phyloP scores from a whole-genome alignment of 164 flowering plant species.

The Hamamelis virginiana region DNA sequence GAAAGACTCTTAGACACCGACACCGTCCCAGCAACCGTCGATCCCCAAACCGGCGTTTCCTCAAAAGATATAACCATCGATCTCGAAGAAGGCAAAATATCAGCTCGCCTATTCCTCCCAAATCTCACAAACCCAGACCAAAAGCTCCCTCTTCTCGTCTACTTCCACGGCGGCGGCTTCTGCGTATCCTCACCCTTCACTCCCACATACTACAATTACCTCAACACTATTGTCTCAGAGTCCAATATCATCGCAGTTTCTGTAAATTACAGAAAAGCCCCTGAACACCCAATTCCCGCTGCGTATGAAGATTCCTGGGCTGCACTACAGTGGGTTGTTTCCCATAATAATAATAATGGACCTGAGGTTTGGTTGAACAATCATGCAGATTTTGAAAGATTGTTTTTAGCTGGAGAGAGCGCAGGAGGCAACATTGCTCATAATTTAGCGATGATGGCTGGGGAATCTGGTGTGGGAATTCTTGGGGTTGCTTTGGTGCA shows the following conservation, averaged over 20 bases:
- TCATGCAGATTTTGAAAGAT: conserved; percentile 23
- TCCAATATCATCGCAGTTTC: conserved; percentile 22
- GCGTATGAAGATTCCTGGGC: conserved; percentile 28
- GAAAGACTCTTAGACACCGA: background rate
- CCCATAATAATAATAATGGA: conserved; percentile 26
- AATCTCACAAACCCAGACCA: background rate
- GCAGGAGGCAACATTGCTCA: conserved; percentile 41
- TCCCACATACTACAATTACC: conserved; percentile 7
- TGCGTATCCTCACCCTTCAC: conserved; percentile 11
- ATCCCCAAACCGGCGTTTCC: too few relatives aligned
- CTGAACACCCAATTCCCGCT: conserved; percentile 23
- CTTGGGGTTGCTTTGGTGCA: conserved; percentile 31
- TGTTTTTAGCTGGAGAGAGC: conserved; percentile 43
- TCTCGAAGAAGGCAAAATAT: too few relatives aligned
- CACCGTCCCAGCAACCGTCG: background rate
- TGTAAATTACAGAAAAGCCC: conserved; percentile 26
- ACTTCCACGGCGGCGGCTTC: conserved; percentile 28
- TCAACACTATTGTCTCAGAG: conserved; percentile 7
- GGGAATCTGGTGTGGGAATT: conserved; percentile 7
- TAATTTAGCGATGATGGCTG: conserved; percentile 18
- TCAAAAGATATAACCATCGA: too few relatives aligned
- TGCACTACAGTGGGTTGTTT: conserved; percentile 34
- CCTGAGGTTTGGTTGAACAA: conserved; percentile 33
- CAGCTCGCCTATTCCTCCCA: conserved; percentile 7
- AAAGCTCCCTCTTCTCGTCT: conserved; percentile 24